phyloP scores from a whole-genome alignment of 371 early-diverging fungal species.

The Rhizomucor pusillus region DNA sequence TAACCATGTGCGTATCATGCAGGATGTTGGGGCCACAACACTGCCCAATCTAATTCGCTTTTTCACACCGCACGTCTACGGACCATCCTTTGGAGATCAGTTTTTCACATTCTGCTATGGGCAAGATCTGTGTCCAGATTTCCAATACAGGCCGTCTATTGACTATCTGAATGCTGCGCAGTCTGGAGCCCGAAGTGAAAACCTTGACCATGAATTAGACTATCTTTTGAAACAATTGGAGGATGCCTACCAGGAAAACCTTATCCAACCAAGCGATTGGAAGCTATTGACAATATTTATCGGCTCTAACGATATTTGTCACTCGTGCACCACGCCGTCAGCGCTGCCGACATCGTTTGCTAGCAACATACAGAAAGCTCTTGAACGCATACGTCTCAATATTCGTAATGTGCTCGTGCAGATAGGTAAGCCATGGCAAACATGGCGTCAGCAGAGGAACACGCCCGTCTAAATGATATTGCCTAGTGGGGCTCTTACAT shows the following conservation, averaged over 20 bases:
- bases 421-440: conserved; percentile 26
- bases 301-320: conserved; percentile 70
- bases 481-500: conserved; percentile 35
- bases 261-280: conserved; percentile 50
- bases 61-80: conserved; percentile 35
- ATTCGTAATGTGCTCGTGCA: conserved; percentile 34
- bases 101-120: conserved; percentile 44
- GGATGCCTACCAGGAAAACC: conserved; percentile 22
- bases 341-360: conserved; percentile 26
- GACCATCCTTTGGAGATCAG: conserved; percentile 41
- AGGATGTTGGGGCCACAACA: conserved; percentile 37
- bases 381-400: conserved; percentile 29
- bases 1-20: neutral
- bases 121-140: conserved; percentile 34
- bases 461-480: neutral
- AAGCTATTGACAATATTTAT: conserved; percentile 65
- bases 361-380: conserved; percentile 29
- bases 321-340: conserved; percentile 36
- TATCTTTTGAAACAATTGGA: conserved; percentile 34
- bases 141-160: conserved; percentile 32
- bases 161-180: conserved; percentile 50
- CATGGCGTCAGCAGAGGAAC: too few species aligned
- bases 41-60: conserved; percentile 46
- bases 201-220: conserved; percentile 40
- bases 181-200: conserved; percentile 43